Conservation (phyloP, 306 rosid species). For the Dryas octopetala region DNA sequence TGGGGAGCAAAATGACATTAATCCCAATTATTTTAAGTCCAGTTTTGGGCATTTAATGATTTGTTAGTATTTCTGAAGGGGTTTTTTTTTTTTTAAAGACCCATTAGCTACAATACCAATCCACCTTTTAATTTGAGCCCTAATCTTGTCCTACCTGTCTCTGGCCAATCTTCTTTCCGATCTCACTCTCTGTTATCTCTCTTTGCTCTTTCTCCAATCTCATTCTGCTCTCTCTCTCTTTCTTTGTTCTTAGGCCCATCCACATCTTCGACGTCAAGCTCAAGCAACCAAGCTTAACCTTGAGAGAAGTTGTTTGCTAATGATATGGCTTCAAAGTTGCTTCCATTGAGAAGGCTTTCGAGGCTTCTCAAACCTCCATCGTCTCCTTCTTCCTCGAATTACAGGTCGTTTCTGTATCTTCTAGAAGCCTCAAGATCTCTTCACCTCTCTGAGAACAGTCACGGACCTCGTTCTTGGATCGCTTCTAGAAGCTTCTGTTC, state of each 20-base stretch:
- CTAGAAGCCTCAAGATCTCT: slow-evolving; percentile 31
- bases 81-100: no score
- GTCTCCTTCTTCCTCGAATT: slow-evolving; percentile 24
- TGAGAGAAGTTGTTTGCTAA: background rate
- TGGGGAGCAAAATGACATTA: no score
- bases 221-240: no score
- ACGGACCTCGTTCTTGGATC: slow-evolving; percentile 8
- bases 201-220: no score
- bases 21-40: no score
- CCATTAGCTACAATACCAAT: no score
- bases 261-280: background rate
- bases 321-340: slow-evolving; percentile 53
- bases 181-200: no score
- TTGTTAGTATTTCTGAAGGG: no score
- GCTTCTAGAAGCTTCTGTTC: slow-evolving; percentile 58
- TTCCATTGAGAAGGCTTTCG: slow-evolving; percentile 43
- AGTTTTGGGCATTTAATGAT: no score
- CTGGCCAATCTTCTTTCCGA: no score
- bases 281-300: background rate
- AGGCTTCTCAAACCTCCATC: slow-evolving; percentile 37
- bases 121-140: no score
- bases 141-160: no score
- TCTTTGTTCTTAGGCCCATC: background rate
- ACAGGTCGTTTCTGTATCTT: slow-evolving; percentile 20
- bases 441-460: background rate